A percentile compares a stretch with the other conserved stretches of the same genome.
These are phyloP conservation scores for Mycena polygramma DNA, from an alignment of 768 basidiomycete species.

Conservation along the genomic window DNA sequence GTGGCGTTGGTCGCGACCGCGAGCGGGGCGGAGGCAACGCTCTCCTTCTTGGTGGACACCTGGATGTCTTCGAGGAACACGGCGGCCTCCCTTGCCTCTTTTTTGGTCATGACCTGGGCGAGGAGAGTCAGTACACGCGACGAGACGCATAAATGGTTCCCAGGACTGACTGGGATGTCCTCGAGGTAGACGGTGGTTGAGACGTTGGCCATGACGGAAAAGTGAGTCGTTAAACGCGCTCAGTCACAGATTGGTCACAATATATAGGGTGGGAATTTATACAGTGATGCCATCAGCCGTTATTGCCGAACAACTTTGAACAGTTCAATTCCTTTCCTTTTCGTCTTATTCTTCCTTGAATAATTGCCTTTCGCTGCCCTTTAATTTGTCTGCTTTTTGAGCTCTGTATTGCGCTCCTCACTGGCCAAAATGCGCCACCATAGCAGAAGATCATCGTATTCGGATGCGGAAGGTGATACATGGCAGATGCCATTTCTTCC, in stretches of 20 bases:
- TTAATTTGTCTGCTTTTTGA: too few relatives aligned
- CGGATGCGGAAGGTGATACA: too few relatives aligned
- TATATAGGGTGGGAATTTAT: background rate
- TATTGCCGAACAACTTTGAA: background rate
- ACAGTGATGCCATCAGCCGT: background rate
- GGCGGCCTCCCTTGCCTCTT: constrained; percentile 28
- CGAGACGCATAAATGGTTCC: background rate
- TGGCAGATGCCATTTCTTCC: too few relatives aligned
- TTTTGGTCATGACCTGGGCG: constrained; percentile 14
- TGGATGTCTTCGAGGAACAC: constrained; percentile 51
- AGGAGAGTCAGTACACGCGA: background rate
- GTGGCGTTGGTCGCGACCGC: constrained; percentile 39
- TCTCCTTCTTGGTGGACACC: constrained; percentile 20
- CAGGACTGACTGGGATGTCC: constrained; percentile 42
- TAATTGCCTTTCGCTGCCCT: too few relatives aligned
- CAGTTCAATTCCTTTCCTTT: constrained; percentile 3
- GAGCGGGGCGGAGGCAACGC: constrained; percentile 3
- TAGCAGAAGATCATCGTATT: too few relatives aligned
- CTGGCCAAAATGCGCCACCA: too few relatives aligned
- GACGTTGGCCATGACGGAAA: constrained; percentile 5
- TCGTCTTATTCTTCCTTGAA: too few relatives aligned
- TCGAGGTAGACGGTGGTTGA: constrained; percentile 48
- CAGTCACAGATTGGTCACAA: constrained; percentile 9
- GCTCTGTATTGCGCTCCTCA: too few relatives aligned
- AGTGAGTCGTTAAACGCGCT: background rate